A percentile compares a stretch with the other conserved stretches of the same genome.
Conservation (phyloP, 2,329 filamentous ascomycete genomes). For the Aspergillus eucalypticola region DNA sequence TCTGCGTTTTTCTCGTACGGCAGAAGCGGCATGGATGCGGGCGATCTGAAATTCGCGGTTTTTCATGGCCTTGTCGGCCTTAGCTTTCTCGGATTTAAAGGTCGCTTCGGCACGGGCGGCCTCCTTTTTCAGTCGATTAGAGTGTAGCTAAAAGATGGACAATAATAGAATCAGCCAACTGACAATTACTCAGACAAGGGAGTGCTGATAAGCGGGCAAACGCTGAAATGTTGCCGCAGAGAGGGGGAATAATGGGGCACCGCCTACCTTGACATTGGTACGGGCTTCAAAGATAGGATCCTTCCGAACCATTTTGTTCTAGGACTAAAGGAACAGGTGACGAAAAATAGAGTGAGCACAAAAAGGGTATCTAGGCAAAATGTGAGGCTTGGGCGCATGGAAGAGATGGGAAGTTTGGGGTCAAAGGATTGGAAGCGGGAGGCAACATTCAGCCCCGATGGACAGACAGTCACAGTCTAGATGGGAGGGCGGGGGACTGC, state of each 20-base stretch:
- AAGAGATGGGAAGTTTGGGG: background rate
- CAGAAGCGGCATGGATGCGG: conserved; percentile 50
- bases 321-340: background rate
- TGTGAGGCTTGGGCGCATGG: background rate
- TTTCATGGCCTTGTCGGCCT: conserved; percentile 51
- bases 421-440: conserved; percentile 7
- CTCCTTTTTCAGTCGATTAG: conserved; percentile 51
- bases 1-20: conserved; percentile 49
- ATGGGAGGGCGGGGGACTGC: conserved; percentile 12
- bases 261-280: conserved; percentile 44
- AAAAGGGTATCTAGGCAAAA: background rate
- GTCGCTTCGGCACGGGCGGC: conserved; percentile 48
- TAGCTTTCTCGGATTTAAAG: conserved; percentile 50
- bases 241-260: background rate
- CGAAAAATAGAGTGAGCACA: background rate
- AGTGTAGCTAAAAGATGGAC: conserved; percentile 41
- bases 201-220: background rate
- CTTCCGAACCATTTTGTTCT: conserved; percentile 40
- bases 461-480: conserved; percentile 8
- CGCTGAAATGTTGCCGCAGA: background rate
- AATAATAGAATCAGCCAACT: background rate
- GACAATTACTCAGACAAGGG: background rate
- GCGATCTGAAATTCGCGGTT: conserved; percentile 52
- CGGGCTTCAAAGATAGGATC: conserved; percentile 46
- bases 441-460: background rate